Evolutionary conservation across 192 early-diverging fungal genomes (phyloP).

Genomic region (Ambispora gerdemannii): DNA sequence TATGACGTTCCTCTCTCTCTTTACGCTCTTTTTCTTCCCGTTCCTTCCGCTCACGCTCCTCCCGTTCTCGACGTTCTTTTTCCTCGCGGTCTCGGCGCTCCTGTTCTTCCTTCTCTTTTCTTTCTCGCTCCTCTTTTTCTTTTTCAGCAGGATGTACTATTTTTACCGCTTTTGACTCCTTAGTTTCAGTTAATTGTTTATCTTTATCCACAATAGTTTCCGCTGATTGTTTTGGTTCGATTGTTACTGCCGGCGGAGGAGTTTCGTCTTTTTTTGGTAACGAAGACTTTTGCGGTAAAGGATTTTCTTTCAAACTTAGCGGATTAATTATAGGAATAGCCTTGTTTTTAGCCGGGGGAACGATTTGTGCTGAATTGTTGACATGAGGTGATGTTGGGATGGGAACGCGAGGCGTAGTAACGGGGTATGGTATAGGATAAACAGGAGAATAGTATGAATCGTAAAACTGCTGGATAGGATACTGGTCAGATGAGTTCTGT

Average conservation of each 20-base stretch:
- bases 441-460: background rate
- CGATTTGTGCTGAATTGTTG: background rate
- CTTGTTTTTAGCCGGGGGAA: background rate
- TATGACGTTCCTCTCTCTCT: slow-evolving; percentile 30
- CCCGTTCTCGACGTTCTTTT: slow-evolving; percentile 28
- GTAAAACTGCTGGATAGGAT: background rate
- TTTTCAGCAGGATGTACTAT: slow-evolving; percentile 53
- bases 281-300: background rate
- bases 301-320: background rate
- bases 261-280: slow-evolving; percentile 10
- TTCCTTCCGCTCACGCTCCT: slow-evolving; percentile 24
- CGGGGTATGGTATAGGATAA: background rate
- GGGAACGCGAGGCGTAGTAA: background rate
- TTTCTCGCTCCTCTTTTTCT: slow-evolving; percentile 44
- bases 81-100: slow-evolving; percentile 36
- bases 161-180: slow-evolving; percentile 36
- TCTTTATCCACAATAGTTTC: slow-evolving; percentile 13
- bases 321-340: slow-evolving; percentile 19
- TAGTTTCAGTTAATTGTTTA: background rate
- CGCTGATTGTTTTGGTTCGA: background rate
- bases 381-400: background rate
- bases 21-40: slow-evolving; percentile 19
- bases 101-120: slow-evolving; percentile 37
- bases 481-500: background rate
- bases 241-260: background rate